Evolutionary conservation across 2,329 filamentous ascomycete genomes (phyloP), one percentile per base, ranked within the genome.

Genomic region (Lachnellula cervina): DNA sequence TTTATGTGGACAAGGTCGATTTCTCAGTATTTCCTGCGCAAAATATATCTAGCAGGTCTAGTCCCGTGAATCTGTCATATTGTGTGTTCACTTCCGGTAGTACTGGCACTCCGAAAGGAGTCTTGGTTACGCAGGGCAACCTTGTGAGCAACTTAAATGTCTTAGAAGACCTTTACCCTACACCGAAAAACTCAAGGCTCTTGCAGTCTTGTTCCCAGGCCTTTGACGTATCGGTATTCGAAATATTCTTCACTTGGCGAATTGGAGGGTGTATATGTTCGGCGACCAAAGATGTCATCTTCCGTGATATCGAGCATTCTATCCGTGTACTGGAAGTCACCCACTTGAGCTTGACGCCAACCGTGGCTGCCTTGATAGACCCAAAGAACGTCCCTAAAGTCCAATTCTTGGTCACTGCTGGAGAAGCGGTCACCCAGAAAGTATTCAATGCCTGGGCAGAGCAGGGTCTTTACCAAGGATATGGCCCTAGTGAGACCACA

Each of bases 201-300:
- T 75, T 96, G 0, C 91, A 96, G 70, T 83, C 88, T 2, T 95
- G 88, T 66, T 93, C 89, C 0, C 88, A 91, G 66, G 87, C 87
- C 0, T 96, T 95, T 66, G 89, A 95, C 66, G 85, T 95, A 2
- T 95, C 90, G 0, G 88, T 95, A 0, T 95, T 95, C 67, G 91
- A 96, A 66, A 92, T 95, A 14, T 93, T 96, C 69, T 95, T 90
- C 64, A 77, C 90, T 0, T 95, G 90, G 87, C 80, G 81, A 47
- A 78, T 79, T 35, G 90, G 90, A 4, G 89, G 93, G 76, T 88
- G 86, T 58, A 76, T 96, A 13, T 96, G 89, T 66, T 82, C 88
- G 2, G 87, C 84, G 0, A 80, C 77, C 0, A 91, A 92, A 62
- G 88, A 94, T 63, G 79, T 82, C 1, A 72, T 95, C 0, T 90